Base-by-base conservation (phyloP, 2,329 filamentous ascomycete species). In the Mycosphaerella sp. region DNA sequence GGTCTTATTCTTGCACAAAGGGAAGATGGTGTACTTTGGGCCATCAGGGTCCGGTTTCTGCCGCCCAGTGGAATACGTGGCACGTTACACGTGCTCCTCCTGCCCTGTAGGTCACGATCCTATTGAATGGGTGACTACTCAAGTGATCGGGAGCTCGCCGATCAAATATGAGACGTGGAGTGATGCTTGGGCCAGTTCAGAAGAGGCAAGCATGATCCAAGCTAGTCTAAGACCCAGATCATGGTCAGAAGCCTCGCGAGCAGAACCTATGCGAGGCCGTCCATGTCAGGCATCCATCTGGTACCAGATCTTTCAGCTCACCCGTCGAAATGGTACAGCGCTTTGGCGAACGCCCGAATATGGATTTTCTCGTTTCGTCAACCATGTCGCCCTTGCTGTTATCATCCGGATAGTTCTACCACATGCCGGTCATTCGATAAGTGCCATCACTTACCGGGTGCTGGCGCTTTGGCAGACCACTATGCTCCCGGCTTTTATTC, bases 401-500 rank as follows among this genome's bases (percentile, higher is more conserved):
- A 72, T 94, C 49, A 88, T 85, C 0, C 89, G 89, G 18, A 6
- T 21, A 6, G 18, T 21, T 6, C 18, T 21, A 3, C 18, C 18
- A 3, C 18, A 21, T 21, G 18, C 18, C 18, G 18, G 18, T 6
- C 18, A 21, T 21, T 21, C 18, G 18, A 21, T 21, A 3, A 3
- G 18, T 21, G 18, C 3, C 6, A 21, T 21, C 18, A 21, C 18
- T 21, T 87, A 93, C 73, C 84, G 85, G 54, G 79, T 95, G 56
- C 95, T 95, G 69, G 81, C 91, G 69, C 87, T 93, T 68, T 95
- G 95, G 79, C 88, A 94, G 53, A 81, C 89, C 45, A 89, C 87
- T 0, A 86, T 95, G 17, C 76, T 95, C 21, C 88, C 89, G 0
- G 86, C 87, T 1, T 75, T 94, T 27, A 88, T 95, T 67, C 81